Conservation (phyloP, 495 filamentous ascomycete genomes). For the Parachaetomium inaequale region DNA sequence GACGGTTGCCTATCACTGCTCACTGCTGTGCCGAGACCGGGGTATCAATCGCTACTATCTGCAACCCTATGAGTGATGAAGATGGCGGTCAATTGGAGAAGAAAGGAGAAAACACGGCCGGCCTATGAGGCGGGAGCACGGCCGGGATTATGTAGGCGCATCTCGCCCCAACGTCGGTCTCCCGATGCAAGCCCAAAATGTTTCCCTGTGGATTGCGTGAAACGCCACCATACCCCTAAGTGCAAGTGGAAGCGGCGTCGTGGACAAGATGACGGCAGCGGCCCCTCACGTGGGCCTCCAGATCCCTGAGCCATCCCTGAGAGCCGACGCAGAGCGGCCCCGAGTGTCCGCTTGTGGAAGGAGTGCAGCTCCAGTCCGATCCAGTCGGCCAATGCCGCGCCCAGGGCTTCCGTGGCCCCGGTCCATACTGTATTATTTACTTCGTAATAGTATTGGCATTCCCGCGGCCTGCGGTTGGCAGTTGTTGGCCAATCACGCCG, state of each 20-base stretch:
- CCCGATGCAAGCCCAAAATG: neutral
- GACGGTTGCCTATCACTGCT: neutral
- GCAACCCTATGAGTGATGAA: neutral
- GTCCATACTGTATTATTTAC: neutral
- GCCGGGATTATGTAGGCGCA: slow-evolving; percentile 1
- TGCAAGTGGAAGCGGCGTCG: slow-evolving; percentile 56
- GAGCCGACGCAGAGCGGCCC: slow-evolving; percentile 23
- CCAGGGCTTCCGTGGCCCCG: neutral
- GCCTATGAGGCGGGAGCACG: slow-evolving; percentile 4
- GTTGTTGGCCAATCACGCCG: neutral
- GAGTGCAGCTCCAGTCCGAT: neutral
- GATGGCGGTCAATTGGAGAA: slow-evolving; percentile 6
- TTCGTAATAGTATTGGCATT: too few relatives aligned
- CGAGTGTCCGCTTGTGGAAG: neutral
- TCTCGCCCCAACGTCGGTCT: slow-evolving; percentile 1
- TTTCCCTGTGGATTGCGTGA: slow-evolving; percentile 9
- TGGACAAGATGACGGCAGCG: slow-evolving; percentile 18
- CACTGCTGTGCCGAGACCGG: too few relatives aligned
- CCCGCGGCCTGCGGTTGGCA: neutral
- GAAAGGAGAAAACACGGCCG: neutral
- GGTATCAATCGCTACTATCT: neutral
- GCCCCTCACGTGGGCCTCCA: slow-evolving; percentile 22
- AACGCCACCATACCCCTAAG: slow-evolving; percentile 59
- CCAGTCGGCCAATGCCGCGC: neutral
- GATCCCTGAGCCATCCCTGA: slow-evolving; percentile 15